Conservation (phyloP, 2,329 filamentous ascomycete species). For the Tolypocladium ovalisporum region DNA sequence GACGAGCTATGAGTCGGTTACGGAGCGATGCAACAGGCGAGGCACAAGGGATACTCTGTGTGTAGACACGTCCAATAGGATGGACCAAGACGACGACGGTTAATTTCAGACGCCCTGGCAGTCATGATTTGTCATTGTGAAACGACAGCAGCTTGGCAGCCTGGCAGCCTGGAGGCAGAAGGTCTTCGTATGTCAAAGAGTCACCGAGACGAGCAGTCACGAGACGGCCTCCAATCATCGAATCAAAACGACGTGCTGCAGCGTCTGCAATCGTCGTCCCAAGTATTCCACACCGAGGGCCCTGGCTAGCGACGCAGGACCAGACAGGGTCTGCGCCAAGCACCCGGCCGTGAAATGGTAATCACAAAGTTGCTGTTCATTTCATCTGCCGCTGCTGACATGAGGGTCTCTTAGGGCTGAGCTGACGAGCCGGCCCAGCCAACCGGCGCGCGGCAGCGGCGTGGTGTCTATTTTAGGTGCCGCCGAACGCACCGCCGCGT, state of each 20-base stretch:
- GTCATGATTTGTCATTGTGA: background rate
- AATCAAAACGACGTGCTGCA: background rate
- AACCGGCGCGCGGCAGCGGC: background rate
- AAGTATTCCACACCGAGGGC: background rate
- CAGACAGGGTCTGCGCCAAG: background rate
- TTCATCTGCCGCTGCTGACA: background rate
- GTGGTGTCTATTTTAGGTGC: background rate
- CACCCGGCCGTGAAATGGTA: background rate
- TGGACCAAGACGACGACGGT: background rate
- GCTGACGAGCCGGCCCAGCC: background rate
- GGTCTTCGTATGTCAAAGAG: background rate
- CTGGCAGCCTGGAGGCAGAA: background rate
- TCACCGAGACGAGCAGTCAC: background rate
- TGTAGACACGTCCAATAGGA: background rate
- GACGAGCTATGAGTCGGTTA: slow-evolving; percentile 33
- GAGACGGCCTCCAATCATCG: background rate
- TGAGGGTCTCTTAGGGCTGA: background rate
- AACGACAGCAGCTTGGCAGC: background rate
- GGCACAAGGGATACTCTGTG: background rate
- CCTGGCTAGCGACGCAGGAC: background rate
- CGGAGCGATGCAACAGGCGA: background rate
- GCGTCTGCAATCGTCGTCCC: background rate
- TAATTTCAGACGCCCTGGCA: background rate
- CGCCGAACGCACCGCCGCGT: background rate
- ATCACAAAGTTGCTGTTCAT: background rate